A percentile compares a stretch with the other conserved stretches of the same genome.
Evolutionary conservation across 495 filamentous ascomycete species (phyloP).

Genomic region (Bombardia bombarda): DNA sequence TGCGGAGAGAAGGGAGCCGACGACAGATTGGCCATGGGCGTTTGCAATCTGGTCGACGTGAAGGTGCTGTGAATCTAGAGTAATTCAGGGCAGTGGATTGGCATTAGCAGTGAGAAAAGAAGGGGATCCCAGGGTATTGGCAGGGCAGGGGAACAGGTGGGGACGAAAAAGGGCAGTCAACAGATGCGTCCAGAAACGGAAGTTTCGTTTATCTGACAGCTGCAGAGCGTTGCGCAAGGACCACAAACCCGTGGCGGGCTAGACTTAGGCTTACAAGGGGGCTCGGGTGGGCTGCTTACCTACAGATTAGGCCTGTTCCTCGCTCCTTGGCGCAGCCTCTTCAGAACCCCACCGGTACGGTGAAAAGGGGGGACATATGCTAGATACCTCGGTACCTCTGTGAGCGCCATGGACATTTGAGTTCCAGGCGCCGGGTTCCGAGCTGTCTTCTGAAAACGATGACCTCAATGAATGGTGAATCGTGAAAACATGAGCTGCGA

Average conservation of each 20-base stretch:
- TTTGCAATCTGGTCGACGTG: not conserved
- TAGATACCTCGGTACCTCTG: no score
- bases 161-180: not conserved
- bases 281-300: not conserved
- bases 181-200: not conserved
- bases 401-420: no score
- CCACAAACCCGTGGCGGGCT: not conserved
- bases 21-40: not conserved
- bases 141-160: not conserved
- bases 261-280: not conserved
- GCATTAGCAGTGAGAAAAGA: not conserved
- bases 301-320: not conserved
- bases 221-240: not conserved
- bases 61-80: no score
- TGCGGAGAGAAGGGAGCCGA: not conserved
- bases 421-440: no score
- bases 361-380: no score
- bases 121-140: constrained; percentile 1
- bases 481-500: no score
- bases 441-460: no score
- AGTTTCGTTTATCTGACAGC: not conserved
- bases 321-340: not conserved
- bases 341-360: no score
- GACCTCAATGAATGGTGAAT: no score
- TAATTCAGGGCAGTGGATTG: no score